Evolutionary conservation across 495 filamentous ascomycete species (phyloP), one percentile per base, ranked within the genome.

Genomic region (Chaetomium tenue): DNA sequence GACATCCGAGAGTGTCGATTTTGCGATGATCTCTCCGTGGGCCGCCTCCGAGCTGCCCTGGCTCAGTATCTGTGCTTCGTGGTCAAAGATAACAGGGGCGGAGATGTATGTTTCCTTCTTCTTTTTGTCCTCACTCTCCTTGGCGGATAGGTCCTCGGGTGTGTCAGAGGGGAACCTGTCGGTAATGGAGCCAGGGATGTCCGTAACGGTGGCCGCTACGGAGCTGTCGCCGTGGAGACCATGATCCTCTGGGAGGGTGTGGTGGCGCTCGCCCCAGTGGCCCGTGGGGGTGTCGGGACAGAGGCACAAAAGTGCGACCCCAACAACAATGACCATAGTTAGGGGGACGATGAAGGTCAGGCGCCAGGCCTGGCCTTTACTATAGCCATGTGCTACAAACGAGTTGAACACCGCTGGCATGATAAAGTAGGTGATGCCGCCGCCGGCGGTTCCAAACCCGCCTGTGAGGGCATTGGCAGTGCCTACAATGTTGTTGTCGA

Each of bases 331-430:
- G 66, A 93, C 89, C 60, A 92, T 82, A 68, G 93, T 83, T 65
- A 94, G 89, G 2, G 92, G 92, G 22, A 95, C 87, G 58, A 96
- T 75, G 71, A 94, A 96, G 58, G 89, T 81, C 2, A 97, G 84
- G 37, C 92, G 85, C 92, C 92, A 97, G 11, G 92, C 89, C 23
- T 86, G 79, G 64, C 90, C 86, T 13, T 84, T 72, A 1, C 81
- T 73, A 46, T 91, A 80, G 4, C 86, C 84, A 50, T 73, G 80
- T 0, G 77, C 39, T 37, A 93, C 87, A n/a, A 96, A 79, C 6
- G 89, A 89, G 74, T 97, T 89, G 74, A 86, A 93, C 53, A 96
- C 86, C 5, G 92, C 92, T 2, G 93, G 93, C 93, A 98, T 98
- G 64, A 96, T 83, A 76, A 97, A 97, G 74, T 89, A 90, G 15